Evolutionary conservation across 495 filamentous ascomycete species (phyloP).

Genomic region (Penicillium fimorum): DNA sequence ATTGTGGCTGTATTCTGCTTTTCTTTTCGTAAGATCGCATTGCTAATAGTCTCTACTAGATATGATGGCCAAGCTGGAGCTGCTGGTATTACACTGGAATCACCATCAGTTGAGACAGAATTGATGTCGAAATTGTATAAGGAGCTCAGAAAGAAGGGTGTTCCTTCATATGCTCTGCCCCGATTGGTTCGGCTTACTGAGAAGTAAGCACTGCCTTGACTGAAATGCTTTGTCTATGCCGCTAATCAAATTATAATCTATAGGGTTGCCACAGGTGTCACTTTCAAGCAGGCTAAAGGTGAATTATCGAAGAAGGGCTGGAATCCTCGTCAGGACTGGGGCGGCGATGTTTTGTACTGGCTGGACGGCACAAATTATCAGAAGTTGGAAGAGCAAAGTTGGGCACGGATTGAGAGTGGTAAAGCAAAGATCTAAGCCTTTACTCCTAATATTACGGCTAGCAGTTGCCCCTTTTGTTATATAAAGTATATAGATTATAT

Average conservation of each 20-base stretch:
- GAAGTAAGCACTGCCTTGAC: constrained; percentile 36
- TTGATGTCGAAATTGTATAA: constrained; percentile 40
- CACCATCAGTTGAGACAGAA: constrained; percentile 27
- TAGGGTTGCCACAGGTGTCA: constrained; percentile 50
- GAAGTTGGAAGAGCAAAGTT: constrained; percentile 38
- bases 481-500: too few species aligned
- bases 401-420: constrained; percentile 46
- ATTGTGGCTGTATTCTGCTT: neutral
- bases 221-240: neutral
- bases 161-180: constrained; percentile 51
- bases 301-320: constrained; percentile 48
- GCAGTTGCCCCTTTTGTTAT: too few species aligned
- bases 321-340: constrained; percentile 37
- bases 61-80: constrained; percentile 56
- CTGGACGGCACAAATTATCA: constrained; percentile 44
- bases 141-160: constrained; percentile 46
- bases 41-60: constrained; percentile 21
- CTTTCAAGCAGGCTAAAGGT: constrained; percentile 54
- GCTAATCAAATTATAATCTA: constrained; percentile 3
- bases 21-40: neutral
- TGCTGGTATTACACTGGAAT: constrained; percentile 48
- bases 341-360: constrained; percentile 48
- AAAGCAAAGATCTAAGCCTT: constrained; percentile 44
- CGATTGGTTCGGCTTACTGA: constrained; percentile 49
- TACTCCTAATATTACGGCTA: neutral